Evolutionary conservation across 2,329 filamentous ascomycete genomes (phyloP), one percentile per base, ranked within the genome.

Genomic region (Curvularia hawaiiensis): DNA sequence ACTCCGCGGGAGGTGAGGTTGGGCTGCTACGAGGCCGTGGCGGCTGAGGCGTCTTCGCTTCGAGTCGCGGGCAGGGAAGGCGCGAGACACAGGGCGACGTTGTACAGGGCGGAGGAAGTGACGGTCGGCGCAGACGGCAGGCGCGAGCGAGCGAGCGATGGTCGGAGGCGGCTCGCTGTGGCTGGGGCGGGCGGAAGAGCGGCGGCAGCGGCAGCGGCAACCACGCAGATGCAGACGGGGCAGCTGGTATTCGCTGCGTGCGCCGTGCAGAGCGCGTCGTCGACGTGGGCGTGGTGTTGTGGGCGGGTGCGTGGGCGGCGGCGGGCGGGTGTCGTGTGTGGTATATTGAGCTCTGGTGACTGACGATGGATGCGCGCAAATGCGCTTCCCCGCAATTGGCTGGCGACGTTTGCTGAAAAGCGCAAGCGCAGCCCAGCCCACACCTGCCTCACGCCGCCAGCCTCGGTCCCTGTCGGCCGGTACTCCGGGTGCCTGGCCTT

Each of bases 331-430:
- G 41, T 59, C 58, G 64, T 66, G 61, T 58, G 60, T 51, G 51
- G 53, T 50, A 39, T 31, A 45, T 56, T 52, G 26, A 46, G 43
- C 50, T 38, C 22, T 35, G 49, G n/a, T n/a, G n/a, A n/a, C 48
- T 41, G 50, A 53, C 53, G 50, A 49, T 66, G 65, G 65, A 24
- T 24, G 22, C 22, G 63, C 67, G 60, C 58, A 65, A 40, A 50
- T 58, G 55, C 55, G 55, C 55, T 66, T 61, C 66, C 67, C 66
- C 68, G 67, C 67, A 71, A 69, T 67, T 69, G 66, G 63, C 59
- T 59, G 66, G 54, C 47, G 56, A 62, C 58, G 49, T 64, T 63
- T 64, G 64, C 62, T 64, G 56, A 48, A 56, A 58, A 56, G 33
- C 10, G 30, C 30, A 31, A 12, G 50, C 47, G 54, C 55, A 30